Percentiles rank a stretch among this genome's conserved stretches.
These are phyloP conservation scores for Agaricus bisporus DNA, from an alignment of 768 basidiomycete species.

Conservation along the genomic window DNA sequence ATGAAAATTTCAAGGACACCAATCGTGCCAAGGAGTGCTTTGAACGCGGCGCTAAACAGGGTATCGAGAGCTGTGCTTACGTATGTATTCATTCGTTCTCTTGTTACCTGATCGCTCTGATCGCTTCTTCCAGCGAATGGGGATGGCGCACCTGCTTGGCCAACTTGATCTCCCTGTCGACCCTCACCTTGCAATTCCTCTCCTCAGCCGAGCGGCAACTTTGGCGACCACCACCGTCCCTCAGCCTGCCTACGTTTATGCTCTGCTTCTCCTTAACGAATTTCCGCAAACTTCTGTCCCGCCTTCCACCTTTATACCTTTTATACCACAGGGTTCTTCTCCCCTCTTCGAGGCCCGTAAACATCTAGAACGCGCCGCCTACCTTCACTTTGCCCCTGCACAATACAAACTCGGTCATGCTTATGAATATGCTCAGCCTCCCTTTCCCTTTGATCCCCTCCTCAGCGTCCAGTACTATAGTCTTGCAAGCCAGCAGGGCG, in stretches of 20 bases:
- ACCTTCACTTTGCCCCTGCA: slow-evolving; percentile 75
- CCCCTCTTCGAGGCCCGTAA: slow-evolving; percentile 59
- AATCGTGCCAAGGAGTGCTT: slow-evolving; percentile 79
- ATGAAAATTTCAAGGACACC: slow-evolving; percentile 80
- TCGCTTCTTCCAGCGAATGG: slow-evolving; percentile 58
- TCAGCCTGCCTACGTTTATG: slow-evolving; percentile 85
- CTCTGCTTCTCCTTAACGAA: slow-evolving; percentile 81
- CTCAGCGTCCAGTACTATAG: slow-evolving; percentile 88
- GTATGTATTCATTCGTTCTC: slow-evolving; percentile 35
- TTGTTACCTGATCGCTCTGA: slow-evolving; percentile 6
- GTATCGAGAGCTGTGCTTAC: slow-evolving; percentile 78
- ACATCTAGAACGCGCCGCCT: slow-evolving; percentile 81
- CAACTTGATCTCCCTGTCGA: slow-evolving; percentile 65
- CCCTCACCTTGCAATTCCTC: slow-evolving; percentile 53
- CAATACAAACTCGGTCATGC: slow-evolving; percentile 92
- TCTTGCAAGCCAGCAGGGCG: slow-evolving; percentile 77
- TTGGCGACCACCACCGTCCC: slow-evolving; percentile 70
- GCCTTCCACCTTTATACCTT: slow-evolving; percentile 44
- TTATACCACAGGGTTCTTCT: slow-evolving; percentile 45
- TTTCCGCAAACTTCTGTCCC: slow-evolving; percentile 63
- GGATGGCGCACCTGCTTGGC: slow-evolving; percentile 87
- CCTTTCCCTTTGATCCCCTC: slow-evolving; percentile 83
- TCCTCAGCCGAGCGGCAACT: slow-evolving; percentile 74
- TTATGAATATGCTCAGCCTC: slow-evolving; percentile 85
- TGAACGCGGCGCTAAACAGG: slow-evolving; percentile 68